phyloP scores from a whole-genome alignment of 495 filamentous ascomycete genomes.

The Penicillium chermesinum region DNA sequence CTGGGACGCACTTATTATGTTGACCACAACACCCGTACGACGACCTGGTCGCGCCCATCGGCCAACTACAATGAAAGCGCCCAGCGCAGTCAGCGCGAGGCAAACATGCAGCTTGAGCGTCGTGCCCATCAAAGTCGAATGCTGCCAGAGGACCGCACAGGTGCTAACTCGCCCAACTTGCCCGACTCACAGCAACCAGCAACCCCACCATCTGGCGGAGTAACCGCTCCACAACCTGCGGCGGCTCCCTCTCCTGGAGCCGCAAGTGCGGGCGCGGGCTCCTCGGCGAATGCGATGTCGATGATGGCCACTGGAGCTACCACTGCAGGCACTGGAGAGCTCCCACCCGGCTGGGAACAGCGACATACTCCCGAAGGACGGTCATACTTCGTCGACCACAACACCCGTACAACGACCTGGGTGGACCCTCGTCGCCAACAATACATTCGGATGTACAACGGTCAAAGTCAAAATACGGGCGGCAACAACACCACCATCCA shows the following conservation, averaged over 20 bases:
- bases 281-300: slow-evolving; percentile 55
- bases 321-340: slow-evolving; percentile 88
- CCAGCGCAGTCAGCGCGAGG: slow-evolving; percentile 72
- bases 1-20: slow-evolving; percentile 98
- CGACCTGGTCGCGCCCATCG: slow-evolving; percentile 89
- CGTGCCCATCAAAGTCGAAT: slow-evolving; percentile 92
- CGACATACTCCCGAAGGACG: slow-evolving; percentile 91
- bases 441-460: slow-evolving; percentile 91
- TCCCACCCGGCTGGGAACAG: slow-evolving; percentile 95
- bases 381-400: slow-evolving; percentile 98
- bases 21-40: slow-evolving; percentile 94
- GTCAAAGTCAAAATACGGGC: slow-evolving; percentile 54
- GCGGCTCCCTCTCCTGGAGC: slow-evolving; percentile 21
- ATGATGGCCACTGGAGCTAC: slow-evolving; percentile 96
- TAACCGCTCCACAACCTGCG: background rate
- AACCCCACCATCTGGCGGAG: slow-evolving; percentile 42
- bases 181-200: slow-evolving; percentile 55
- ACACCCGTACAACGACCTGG: slow-evolving; percentile 97
- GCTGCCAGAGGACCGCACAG: slow-evolving; percentile 92
- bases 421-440: slow-evolving; percentile 98
- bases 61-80: slow-evolving; percentile 73
- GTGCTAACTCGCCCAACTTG: slow-evolving; percentile 82
- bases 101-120: slow-evolving; percentile 85
- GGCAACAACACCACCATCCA: slow-evolving; percentile 80
- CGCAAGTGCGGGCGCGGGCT: slow-evolving; percentile 36